These are phyloP conservation scores for Monilinia fructicola DNA, from an alignment of 2,329 filamentous ascomycete species.

Conservation along the genomic window DNA sequence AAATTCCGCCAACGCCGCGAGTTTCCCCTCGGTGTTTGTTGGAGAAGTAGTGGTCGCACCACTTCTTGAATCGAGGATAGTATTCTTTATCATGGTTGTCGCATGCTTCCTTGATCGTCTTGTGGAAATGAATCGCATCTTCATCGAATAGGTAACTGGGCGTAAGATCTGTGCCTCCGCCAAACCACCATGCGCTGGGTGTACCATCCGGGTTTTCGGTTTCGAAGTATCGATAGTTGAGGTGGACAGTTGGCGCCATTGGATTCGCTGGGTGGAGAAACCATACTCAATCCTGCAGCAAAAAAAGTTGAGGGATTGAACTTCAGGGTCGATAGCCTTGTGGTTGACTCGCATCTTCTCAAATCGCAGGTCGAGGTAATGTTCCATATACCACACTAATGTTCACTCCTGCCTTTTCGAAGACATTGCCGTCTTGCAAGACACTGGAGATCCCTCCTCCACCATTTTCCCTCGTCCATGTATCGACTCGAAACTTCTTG, in stretches of 20 bases:
- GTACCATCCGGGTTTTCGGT: constrained; percentile 81
- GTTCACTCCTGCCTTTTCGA: constrained; percentile 96
- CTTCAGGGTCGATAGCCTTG: constrained; percentile 76
- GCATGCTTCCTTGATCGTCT: constrained; percentile 86
- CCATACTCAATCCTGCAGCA: constrained; percentile 87
- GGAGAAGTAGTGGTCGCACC: constrained; percentile 97
- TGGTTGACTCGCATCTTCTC: constrained; percentile 93
- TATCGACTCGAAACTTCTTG: constrained; percentile 76
- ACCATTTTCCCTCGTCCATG: constrained; percentile 83
- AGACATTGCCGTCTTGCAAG: constrained; percentile 92
- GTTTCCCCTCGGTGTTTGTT: constrained; percentile 87
- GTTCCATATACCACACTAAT: constrained; percentile 93
- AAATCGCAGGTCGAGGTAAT: constrained; percentile 79
- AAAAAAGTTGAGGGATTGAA: constrained; percentile 94
- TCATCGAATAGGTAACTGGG: constrained; percentile 95
- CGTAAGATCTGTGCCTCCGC: constrained; percentile 90
- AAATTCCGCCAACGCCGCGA: constrained; percentile 91
- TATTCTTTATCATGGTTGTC: constrained; percentile 91
- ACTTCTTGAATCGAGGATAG: constrained; percentile 93
- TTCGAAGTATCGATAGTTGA: constrained; percentile 99
- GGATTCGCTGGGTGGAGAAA: constrained; percentile 90
- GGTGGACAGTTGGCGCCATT: constrained; percentile 94
- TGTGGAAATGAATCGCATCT: constrained; percentile 95
- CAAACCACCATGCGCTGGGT: constrained; percentile 95
- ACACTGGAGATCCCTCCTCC: constrained; percentile 94